A percentile compares a stretch with the other conserved stretches of the same genome.
These are phyloP conservation scores for Sungouiozyma ichnusensis DNA, from an alignment of 805 yeast species.

Conservation along the genomic window DNA sequence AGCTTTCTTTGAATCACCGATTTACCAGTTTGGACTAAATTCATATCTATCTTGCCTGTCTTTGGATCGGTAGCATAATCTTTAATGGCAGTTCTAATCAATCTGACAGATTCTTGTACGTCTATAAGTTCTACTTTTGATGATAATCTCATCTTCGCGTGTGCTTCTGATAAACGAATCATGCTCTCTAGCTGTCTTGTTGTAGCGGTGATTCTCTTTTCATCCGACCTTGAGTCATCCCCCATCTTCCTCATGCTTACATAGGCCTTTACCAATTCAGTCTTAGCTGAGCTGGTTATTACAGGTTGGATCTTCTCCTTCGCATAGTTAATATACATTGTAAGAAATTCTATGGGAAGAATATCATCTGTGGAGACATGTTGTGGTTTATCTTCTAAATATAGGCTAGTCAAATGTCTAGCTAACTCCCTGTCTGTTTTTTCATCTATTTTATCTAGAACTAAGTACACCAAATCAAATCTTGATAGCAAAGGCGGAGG, in stretches of 20 bases:
- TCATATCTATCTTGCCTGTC: conserved; percentile 97
- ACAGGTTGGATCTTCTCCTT: conserved; percentile 75
- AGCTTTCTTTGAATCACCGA: conserved; percentile 74
- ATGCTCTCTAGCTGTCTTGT: conserved; percentile 93
- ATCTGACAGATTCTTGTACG: conserved; percentile 86
- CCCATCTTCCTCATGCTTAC: conserved; percentile 93
- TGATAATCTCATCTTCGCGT: conserved; percentile 89
- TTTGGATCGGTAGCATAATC: conserved; percentile 97
- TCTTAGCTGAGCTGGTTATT: conserved; percentile 69
- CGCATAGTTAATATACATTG: conserved; percentile 88
- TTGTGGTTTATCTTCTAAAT: conserved; percentile 76
- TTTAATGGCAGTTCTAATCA: conserved; percentile 87
- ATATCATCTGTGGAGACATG: conserved; percentile 59
- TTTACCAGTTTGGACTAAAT: conserved; percentile 90
- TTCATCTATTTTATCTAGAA: conserved; percentile 88
- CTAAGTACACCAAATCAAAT: conserved; percentile 86
- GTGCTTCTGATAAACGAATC: conserved; percentile 93
- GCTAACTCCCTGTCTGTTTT: conserved; percentile 78
- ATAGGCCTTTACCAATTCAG: conserved; percentile 74
- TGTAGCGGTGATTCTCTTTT: conserved; percentile 92
- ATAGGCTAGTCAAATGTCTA: conserved; percentile 80
- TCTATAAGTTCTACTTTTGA: conserved; percentile 62
- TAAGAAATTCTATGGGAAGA: conserved; percentile 77
- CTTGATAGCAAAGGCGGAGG: conserved; percentile 95
- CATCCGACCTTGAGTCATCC: conserved; percentile 77